Conservation (phyloP, 768 basidiomycete genomes). For the Hydnum rufescens region DNA sequence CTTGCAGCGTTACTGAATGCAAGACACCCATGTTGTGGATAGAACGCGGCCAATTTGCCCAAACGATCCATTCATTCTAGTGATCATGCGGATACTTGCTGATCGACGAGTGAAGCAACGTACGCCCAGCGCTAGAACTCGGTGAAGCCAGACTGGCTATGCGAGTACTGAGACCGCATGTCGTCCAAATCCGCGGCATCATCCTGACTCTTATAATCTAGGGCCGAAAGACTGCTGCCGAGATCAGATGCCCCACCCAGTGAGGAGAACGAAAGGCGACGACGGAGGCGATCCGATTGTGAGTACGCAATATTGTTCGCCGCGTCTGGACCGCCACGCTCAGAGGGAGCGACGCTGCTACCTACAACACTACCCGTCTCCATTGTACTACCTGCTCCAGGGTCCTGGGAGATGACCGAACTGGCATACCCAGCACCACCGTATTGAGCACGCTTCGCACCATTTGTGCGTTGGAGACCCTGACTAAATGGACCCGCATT, state of each 20-base stretch:
- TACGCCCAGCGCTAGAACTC: too few species aligned
- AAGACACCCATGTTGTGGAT: too few species aligned
- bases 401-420: constrained; percentile 86
- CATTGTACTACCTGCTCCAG: constrained; percentile 36
- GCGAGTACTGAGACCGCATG: constrained; percentile 74
- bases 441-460: constrained; percentile 57
- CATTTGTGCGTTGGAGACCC: constrained; percentile 39
- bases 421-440: constrained; percentile 34
- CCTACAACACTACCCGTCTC: constrained; percentile 46
- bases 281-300: constrained; percentile 73
- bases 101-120: too few species aligned
- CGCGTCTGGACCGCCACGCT: constrained; percentile 14
- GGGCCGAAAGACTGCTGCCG: constrained; percentile 48
- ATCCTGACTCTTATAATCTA: constrained; percentile 81
- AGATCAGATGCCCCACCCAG: constrained; percentile 57
- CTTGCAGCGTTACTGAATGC: too few species aligned
- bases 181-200: constrained; percentile 63
- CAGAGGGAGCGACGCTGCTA: constrained; percentile 25
- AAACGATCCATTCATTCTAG: too few species aligned
- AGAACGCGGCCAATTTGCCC: too few species aligned
- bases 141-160: constrained; percentile 69
- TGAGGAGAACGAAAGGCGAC: constrained; percentile 58
- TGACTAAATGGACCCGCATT: constrained; percentile 50
- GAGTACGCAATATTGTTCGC: constrained; percentile 52
- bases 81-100: too few species aligned